Base-by-base conservation (phyloP, 2,329 filamentous ascomycete genomes). In the Cladobotryum protrusum region DNA sequence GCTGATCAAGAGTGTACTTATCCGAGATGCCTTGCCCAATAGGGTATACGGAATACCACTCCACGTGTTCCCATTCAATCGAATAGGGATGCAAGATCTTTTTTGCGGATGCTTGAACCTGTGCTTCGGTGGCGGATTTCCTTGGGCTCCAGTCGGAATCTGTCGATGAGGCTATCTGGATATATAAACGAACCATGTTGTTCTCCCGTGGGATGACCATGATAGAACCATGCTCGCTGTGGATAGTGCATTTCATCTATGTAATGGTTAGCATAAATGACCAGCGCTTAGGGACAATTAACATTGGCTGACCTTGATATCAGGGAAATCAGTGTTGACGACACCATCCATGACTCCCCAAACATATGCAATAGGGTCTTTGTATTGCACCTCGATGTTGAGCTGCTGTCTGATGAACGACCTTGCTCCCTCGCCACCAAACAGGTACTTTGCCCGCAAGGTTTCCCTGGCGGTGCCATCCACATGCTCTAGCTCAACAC, bases 321-420 rank as follows among this genome's bases (percentile, higher is more conserved):
- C 86, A 0, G 86, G 86, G 56, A 89, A 89, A 59, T 88, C 76
- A 0, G 85, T 89, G 61, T 80, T 74, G 18, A 87, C 81, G 2
- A 88, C 82, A 33, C 85, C 78, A 59, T 89, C 86, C 72, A 89
- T 86, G 15, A 89, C 86, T 40, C 85, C 85, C 85, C 86, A 89
- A 20, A 89, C 82, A 61, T 87, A 75, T 42, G 83, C 76, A 49
- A 84, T 83, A 14, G 83, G 83, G 59, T 88, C 85, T 53, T 84
- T 82, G 63, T 84, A 78, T 54, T 81, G 82, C 56, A 96, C 81
- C 5, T 79, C 79, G 47, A 96, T 87, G 34, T 81, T 76, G 20
- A 89, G 71, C 58, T 81, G 75, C 40, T 82, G 72, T 40, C 86
- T 74, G 14, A 88, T 75, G 48, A 78, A 80, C 0, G 85, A 88